These are phyloP conservation scores for Medicago arabica DNA, from an alignment of 306 rosid genomes.

Conservation along the genomic window DNA sequence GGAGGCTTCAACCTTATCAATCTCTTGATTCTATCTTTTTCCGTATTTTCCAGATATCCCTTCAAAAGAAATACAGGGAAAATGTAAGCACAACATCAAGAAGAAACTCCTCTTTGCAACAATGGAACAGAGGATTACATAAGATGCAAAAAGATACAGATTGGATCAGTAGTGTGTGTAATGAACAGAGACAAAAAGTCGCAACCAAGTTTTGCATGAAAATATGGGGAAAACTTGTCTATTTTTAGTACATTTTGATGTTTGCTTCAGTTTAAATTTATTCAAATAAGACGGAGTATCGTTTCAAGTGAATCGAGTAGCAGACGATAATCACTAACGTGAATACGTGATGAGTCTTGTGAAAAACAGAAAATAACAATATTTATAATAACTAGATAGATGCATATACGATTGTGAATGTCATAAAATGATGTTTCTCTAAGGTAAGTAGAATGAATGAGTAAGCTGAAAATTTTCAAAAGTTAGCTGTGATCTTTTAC, in stretches of 20 bases:
- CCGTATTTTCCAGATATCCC: conserved; percentile 92
- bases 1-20: conserved; percentile 90
- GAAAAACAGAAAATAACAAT: conserved; percentile 23
- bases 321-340: conserved; percentile 27
- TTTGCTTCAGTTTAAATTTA: conserved; percentile 9
- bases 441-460: conserved; percentile 12
- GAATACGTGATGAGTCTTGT: conserved; percentile 14
- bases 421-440: not conserved
- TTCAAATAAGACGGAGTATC: not conserved
- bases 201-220: not conserved
- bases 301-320: conserved; percentile 6
- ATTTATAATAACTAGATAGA: conserved; percentile 7
- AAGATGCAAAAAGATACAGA: conserved; percentile 6
- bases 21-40: conserved; percentile 90
- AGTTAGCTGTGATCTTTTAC: conserved; percentile 12
- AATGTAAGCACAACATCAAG: conserved; percentile 36
- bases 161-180: conserved; percentile 4
- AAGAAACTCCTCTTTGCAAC: conserved; percentile 6
- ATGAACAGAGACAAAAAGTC: not conserved
- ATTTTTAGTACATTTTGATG: not conserved
- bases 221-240: not conserved
- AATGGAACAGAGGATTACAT: conserved; percentile 6
- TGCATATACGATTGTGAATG: not conserved
- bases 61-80: conserved; percentile 43
- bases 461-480: not conserved